Evolutionary conservation across 768 basidiomycete species (phyloP).

Genomic region (Kwoniella dendrophila): DNA sequence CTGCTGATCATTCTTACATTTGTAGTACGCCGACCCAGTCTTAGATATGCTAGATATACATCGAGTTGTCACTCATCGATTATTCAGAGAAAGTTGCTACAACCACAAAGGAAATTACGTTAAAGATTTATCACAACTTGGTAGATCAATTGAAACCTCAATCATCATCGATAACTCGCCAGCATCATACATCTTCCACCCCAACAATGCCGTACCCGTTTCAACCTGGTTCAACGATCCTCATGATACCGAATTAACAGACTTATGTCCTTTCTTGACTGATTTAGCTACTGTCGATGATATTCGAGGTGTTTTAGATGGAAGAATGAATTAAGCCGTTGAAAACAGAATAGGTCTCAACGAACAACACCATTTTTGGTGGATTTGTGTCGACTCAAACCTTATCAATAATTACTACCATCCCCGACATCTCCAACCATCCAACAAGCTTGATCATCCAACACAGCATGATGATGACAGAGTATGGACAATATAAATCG

Average conservation of each 20-base stretch:
- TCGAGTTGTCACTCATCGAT: conserved; percentile 85
- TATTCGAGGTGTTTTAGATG: conserved; percentile 87
- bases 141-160: conserved; percentile 86
- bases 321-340: conserved; percentile 45
- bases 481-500: too few relatives aligned
- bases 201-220: conserved; percentile 97
- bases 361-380: too few relatives aligned
- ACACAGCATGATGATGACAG: too few relatives aligned
- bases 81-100: conserved; percentile 98
- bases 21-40: conserved; percentile 95
- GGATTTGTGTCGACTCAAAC: too few relatives aligned
- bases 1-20: conserved; percentile 6
- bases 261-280: conserved; percentile 88
- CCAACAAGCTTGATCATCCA: too few relatives aligned
- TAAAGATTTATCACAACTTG: conserved; percentile 98
- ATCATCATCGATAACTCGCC: conserved; percentile 99
- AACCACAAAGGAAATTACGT: conserved; percentile 99
- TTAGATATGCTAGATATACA: conserved; percentile 93
- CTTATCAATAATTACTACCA: too few relatives aligned
- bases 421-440: too few relatives aligned
- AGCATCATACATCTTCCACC: conserved; percentile 98
- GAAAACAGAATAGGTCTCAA: too few relatives aligned
- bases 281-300: conserved; percentile 84
- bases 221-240: conserved; percentile 99
- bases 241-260: conserved; percentile 95